Evolutionary conservation across 768 basidiomycete species (phyloP), one percentile per base, ranked within the genome.

Genomic region (Psilocybe cubensis): DNA sequence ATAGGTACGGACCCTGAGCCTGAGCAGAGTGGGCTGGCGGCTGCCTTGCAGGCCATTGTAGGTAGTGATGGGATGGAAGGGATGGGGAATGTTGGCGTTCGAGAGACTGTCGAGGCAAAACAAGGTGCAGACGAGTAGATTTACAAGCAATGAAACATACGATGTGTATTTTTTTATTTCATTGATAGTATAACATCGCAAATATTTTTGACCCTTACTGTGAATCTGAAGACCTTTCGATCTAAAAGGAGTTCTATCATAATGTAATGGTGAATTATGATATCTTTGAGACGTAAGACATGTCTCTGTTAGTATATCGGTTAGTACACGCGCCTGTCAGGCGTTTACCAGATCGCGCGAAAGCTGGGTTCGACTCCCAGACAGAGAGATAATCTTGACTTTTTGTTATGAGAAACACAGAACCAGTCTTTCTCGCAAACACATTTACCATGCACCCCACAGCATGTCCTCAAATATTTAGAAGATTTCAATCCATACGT

Each of bases 81-180:
- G 24, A 46, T 31, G n/a, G 31, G 44, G 5, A 21, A 56, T 52
- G 31, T 68, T 62, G 47, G 61, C 52, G 5, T 72, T 64, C 56
- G 63, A 50, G 66, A 64, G 38, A 67, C 68, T n/a, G 66, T 72
- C 0, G 72, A 75, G 46, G 71, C 68, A 28, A 67, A 68, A 53
- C 74, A 74, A 54, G 75, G 71, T 1, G 73, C 67, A 14, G 67
- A 70, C 28, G 60, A 57, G 21, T 61, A 53, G 47, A 12, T 40
- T 6, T 20, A 17, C 11, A 17, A 25, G 38, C 12, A 23, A 6
- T 33, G 31, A 33, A 33, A 7, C 31, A 7, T 6, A 7, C 12
- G 12, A 33, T 6, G 31, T 12, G n/a, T n/a, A n/a, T n/a, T n/a
- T n/a, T n/a, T n/a, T n/a, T n/a, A n/a, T n/a, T n/a, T n/a, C n/a